Conservation (phyloP, 2,329 filamentous ascomycete species). For the Botrytis sinoallii region DNA sequence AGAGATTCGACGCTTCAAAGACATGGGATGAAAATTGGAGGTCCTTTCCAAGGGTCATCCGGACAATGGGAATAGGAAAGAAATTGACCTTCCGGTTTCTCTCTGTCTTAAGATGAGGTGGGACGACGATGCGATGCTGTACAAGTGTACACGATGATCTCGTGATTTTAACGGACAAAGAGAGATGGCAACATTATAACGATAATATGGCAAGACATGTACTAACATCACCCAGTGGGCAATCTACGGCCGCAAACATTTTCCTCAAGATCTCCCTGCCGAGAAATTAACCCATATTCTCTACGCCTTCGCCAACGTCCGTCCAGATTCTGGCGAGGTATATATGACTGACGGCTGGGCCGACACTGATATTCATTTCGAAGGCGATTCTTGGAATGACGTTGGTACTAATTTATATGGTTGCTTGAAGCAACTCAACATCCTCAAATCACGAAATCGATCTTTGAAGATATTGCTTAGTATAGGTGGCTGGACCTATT, state of each 20-base stretch:
- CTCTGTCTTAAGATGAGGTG: not conserved
- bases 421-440: constrained; percentile 81
- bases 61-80: too few relatives aligned
- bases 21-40: not conserved
- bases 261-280: constrained; percentile 78
- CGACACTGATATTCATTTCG: constrained; percentile 49
- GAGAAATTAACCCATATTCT: constrained; percentile 84
- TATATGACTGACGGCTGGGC: constrained; percentile 61
- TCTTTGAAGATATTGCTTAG: constrained; percentile 82
- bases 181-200: not conserved
- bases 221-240: constrained; percentile 48
- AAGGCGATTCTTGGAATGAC: constrained; percentile 68
- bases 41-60: not conserved
- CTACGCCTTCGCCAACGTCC: constrained; percentile 87
- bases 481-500: constrained; percentile 93
- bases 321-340: constrained; percentile 75
- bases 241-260: constrained; percentile 81
- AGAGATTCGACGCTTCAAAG: not conserved
- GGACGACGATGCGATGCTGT: not conserved
- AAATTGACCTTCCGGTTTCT: not conserved
- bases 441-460: constrained; percentile 77
- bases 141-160: constrained; percentile 10
- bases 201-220: not conserved
- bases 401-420: constrained; percentile 79
- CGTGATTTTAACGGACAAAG: not conserved